Base-by-base conservation (phyloP, 2,329 filamentous ascomycete genomes). In the Calonectria leucothoes region DNA sequence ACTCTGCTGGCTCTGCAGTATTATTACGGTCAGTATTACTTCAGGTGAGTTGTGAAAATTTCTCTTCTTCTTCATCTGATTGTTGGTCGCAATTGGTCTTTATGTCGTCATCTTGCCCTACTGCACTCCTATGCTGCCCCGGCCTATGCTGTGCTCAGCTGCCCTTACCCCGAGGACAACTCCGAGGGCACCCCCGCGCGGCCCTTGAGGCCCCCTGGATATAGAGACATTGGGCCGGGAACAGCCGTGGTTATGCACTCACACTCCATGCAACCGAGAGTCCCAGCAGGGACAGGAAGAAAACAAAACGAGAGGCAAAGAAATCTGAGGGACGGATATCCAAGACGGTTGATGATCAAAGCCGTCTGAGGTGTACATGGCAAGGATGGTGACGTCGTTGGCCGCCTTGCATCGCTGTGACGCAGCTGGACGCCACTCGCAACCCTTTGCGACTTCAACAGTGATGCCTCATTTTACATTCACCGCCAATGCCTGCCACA, bases 401-500 rank as follows among this genome's bases (percentile, higher is more conserved):
- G 39, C 31, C 23, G 49, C 35, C 45, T 67, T 72, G 66, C 57
- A 69, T 65, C 39, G 37, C 59, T 52, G 64, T 55, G 70, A 57
- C 52, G 57, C 59, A 27, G 31, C 69, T 63, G 8, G 23, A 67
- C 64, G 64, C 64, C 52, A 63, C 69, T 42, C 45, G 3, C 51
- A 63, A 48, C 45, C 33, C 20, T 49, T 29, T 63, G 37, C 52
- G 68, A 51, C 49, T 48, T 52, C 55, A 37, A 48, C 51, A 48
- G 20, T 27, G 45, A 68, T 42, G 61, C 55, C 37, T 66, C 49
- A 33, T 64, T 35, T 64, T 52, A 48, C 37, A 67, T 73, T 70
- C 67, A 73, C 68, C 71, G 68, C 71, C 71, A 59, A 29, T 70
- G 64, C 45, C 37, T 45, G 42, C 45, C 39, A 52, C n/a, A 20